phyloP scores from a whole-genome alignment of 805 yeast species.

The Saturnispora saitoi region DNA sequence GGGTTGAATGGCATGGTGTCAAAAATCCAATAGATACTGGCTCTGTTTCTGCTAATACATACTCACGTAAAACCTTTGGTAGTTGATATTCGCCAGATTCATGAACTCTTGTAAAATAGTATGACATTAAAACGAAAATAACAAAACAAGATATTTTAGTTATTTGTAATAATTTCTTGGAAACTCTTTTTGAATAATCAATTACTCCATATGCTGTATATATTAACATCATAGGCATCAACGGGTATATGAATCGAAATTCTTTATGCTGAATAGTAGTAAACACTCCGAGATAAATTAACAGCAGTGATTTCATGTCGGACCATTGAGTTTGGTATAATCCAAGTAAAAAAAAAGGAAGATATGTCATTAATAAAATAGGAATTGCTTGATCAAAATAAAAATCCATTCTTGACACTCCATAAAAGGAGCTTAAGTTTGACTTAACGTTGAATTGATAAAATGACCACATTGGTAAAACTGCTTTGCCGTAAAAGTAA shows the following conservation, averaged over 20 bases:
- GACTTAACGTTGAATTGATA: slow-evolving; percentile 69
- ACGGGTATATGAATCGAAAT: slow-evolving; percentile 78
- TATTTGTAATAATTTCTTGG: slow-evolving; percentile 8
- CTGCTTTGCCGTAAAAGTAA: slow-evolving; percentile 45
- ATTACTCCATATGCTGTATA: slow-evolving; percentile 37
- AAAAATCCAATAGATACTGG: slow-evolving; percentile 63
- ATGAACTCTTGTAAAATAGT: slow-evolving; percentile 51
- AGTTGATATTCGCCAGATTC: slow-evolving; percentile 72
- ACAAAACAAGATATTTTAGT: slow-evolving; percentile 6
- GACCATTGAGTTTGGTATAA: slow-evolving; percentile 10
- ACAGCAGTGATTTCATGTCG: slow-evolving; percentile 21
- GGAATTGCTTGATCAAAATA: slow-evolving; percentile 81
- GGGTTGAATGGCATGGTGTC: slow-evolving; percentile 97
- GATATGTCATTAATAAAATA: slow-evolving; percentile 51
- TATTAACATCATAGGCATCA: slow-evolving; percentile 64
- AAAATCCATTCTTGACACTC: slow-evolving; percentile 76
- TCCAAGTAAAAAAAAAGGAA: slow-evolving; percentile 54
- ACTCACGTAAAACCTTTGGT: not conserved
- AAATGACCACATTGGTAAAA: slow-evolving; percentile 62
- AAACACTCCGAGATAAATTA: slow-evolving; percentile 44
- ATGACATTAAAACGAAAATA: slow-evolving; percentile 14
- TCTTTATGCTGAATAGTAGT: slow-evolving; percentile 80
- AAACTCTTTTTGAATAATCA: slow-evolving; percentile 7
- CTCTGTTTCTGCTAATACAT: slow-evolving; percentile 1
- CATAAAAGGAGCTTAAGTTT: slow-evolving; percentile 74